Evolutionary conservation across 768 basidiomycete genomes (phyloP).

Genomic region (Fibroporia radiculosa): DNA sequence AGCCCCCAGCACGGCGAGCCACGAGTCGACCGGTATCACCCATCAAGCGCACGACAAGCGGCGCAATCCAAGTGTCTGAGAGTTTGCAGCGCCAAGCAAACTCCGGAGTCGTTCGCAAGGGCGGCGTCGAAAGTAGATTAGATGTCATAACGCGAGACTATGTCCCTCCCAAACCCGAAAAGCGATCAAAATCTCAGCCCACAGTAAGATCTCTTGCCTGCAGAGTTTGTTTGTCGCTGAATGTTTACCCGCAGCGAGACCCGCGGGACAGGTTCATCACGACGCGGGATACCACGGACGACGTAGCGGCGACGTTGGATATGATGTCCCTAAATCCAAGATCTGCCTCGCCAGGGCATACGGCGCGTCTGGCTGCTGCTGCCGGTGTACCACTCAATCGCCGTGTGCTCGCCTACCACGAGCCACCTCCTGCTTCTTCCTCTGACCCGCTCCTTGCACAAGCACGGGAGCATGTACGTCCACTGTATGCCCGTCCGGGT

Average conservation of each 20-base stretch:
- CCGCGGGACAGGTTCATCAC: conserved; percentile 71
- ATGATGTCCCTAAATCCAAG: conserved; percentile 51
- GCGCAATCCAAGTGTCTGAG: conserved; percentile 42
- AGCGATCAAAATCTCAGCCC: conserved; percentile 68
- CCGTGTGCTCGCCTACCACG: conserved; percentile 84
- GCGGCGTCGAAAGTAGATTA: conserved; percentile 68
- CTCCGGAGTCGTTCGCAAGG: conserved; percentile 64
- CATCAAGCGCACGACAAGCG: conserved; percentile 48
- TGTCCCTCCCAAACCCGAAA: conserved; percentile 54
- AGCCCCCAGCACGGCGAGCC: conserved; percentile 58
- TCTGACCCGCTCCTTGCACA: conserved; percentile 68
- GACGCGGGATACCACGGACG: conserved; percentile 40
- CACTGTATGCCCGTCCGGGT: conserved; percentile 65
- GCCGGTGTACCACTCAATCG: conserved; percentile 71
- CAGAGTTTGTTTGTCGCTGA: background rate
- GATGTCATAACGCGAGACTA: conserved; percentile 77
- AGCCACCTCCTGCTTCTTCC: conserved; percentile 72
- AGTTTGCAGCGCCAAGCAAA: conserved; percentile 55
- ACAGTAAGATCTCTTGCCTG: conserved; percentile 27
- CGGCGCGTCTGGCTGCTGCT: conserved; percentile 68
- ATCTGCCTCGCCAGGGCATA: conserved; percentile 65
- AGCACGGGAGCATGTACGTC: conserved; percentile 71
- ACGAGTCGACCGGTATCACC: conserved; percentile 47
- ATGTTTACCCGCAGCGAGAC: conserved; percentile 32
- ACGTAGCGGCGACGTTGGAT: conserved; percentile 60